Evolutionary conservation across 345 rosid species (phyloP).

Genomic region (Trapa incisa): DNA sequence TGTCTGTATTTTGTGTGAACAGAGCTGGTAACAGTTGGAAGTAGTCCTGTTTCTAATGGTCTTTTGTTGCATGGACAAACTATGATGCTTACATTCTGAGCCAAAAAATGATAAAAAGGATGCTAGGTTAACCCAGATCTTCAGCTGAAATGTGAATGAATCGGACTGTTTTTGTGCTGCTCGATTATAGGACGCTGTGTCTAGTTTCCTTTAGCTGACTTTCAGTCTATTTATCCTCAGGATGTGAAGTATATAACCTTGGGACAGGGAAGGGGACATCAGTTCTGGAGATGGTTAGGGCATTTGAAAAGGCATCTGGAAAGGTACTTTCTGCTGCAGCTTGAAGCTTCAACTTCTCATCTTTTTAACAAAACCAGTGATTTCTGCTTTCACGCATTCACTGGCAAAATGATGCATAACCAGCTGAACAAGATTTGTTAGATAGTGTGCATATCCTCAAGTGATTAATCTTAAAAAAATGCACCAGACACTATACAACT

Average conservation of each 20-base stretch:
- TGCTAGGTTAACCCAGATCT: neutral
- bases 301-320: conserved; percentile 83
- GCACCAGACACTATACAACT: neutral
- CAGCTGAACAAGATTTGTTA: neutral
- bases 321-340: conserved; percentile 32
- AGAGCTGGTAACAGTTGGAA: neutral
- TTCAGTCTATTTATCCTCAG: conserved; percentile 12
- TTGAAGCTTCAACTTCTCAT: neutral
- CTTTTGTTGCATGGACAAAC: neutral
- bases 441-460: neutral
- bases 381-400: neutral
- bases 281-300: conserved; percentile 86
- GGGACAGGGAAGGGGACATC: conserved; percentile 99
- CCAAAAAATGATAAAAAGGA: neutral
- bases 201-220: neutral
- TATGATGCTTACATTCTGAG: too few relatives aligned
- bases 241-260: conserved; percentile 89
- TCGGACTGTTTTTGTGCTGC: neutral
- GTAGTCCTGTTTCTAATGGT: neutral
- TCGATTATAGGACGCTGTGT: neutral
- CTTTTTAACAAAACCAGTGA: neutral
- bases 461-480: neutral
- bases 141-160: neutral
- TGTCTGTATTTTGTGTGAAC: neutral
- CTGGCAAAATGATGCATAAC: neutral